phyloP scores from a whole-genome alignment of 1,139 yeast genomes.

The Hyphopichia buzzinii region DNA sequence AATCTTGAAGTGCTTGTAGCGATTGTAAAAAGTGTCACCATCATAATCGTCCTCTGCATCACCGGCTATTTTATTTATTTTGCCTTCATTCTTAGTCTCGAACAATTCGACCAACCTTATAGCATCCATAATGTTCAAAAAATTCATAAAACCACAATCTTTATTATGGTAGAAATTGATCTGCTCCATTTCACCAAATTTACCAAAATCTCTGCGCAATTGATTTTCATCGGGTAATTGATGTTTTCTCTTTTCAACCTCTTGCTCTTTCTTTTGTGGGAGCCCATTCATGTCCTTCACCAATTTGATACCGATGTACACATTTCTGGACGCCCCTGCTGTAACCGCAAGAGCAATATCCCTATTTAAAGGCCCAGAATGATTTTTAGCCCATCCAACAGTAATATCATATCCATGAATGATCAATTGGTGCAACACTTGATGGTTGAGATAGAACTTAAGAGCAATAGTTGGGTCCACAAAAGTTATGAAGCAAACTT shows the following conservation, averaged over 20 bases:
- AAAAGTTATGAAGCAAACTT: slow-evolving; percentile 46
- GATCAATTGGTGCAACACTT: slow-evolving; percentile 44
- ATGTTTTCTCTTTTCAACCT: slow-evolving; percentile 12
- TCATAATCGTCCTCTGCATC: slow-evolving; percentile 15
- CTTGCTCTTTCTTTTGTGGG: slow-evolving; percentile 5
- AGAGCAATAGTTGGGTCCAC: slow-evolving; percentile 42
- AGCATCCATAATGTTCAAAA: slow-evolving; percentile 40
- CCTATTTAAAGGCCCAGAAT: slow-evolving; percentile 39
- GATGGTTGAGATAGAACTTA: slow-evolving; percentile 43
- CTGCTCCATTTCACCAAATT: slow-evolving; percentile 46
- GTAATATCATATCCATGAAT: slow-evolving; percentile 45
- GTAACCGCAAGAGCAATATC: slow-evolving; percentile 45
- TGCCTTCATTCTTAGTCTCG: slow-evolving; percentile 20
- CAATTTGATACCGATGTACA: slow-evolving; percentile 41
- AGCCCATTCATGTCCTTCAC: slow-evolving; percentile 14
- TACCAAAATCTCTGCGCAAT: slow-evolving; percentile 36
- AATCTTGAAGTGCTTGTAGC: slow-evolving; percentile 38
- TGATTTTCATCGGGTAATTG: slow-evolving; percentile 41
- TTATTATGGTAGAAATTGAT: slow-evolving; percentile 45
- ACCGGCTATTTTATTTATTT: slow-evolving; percentile 16
- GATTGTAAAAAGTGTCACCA: slow-evolving; percentile 33
- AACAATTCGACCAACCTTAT: slow-evolving; percentile 35
- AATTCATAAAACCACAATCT: slow-evolving; percentile 48
- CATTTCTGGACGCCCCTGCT: slow-evolving; percentile 50
- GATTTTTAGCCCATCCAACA: slow-evolving; percentile 49